Conservation (phyloP, 495 filamentous ascomycete species). For the Lindgomyces ingoldianus region DNA sequence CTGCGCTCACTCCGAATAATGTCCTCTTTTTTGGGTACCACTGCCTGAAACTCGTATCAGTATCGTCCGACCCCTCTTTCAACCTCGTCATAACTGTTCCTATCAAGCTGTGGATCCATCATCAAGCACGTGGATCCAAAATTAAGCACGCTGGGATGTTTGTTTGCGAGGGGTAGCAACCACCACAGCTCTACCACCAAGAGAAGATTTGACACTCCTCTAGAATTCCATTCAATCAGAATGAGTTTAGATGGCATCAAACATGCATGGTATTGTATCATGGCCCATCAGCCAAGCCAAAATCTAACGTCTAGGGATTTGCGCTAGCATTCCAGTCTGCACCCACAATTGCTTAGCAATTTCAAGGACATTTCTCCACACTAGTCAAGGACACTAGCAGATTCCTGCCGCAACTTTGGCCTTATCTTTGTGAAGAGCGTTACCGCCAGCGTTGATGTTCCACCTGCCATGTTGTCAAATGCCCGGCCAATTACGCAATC, state of each 20-base stretch:
- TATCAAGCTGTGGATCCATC: not conserved
- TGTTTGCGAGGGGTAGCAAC: not conserved
- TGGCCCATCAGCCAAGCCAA: constrained; percentile 4
- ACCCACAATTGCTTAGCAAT: not conserved
- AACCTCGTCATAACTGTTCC: not conserved
- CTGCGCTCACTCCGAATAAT: not conserved
- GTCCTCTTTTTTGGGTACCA: constrained; percentile 4
- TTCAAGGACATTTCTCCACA: not conserved
- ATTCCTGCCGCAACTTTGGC: not conserved
- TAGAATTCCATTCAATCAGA: constrained; percentile 16
- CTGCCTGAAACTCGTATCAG: constrained; percentile 11
- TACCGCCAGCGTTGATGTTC: not conserved
- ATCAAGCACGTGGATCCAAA: not conserved
- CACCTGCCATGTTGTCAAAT: constrained; percentile 11
- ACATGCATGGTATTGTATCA: constrained; percentile 24
- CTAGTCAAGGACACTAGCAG: not conserved
- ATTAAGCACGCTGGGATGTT: not conserved
- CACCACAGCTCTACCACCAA: not conserved
- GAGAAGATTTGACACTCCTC: not conserved
- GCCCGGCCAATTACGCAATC: constrained; percentile 39
- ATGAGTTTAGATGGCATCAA: constrained; percentile 9
- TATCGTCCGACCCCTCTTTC: constrained; percentile 16
- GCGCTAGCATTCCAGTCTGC: not conserved
- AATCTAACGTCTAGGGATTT: not conserved
- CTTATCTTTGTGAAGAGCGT: constrained; percentile 8